These are phyloP conservation scores for Cordyceps pruinosa DNA, from an alignment of 2,329 filamentous ascomycete genomes.

Conservation along the genomic window DNA sequence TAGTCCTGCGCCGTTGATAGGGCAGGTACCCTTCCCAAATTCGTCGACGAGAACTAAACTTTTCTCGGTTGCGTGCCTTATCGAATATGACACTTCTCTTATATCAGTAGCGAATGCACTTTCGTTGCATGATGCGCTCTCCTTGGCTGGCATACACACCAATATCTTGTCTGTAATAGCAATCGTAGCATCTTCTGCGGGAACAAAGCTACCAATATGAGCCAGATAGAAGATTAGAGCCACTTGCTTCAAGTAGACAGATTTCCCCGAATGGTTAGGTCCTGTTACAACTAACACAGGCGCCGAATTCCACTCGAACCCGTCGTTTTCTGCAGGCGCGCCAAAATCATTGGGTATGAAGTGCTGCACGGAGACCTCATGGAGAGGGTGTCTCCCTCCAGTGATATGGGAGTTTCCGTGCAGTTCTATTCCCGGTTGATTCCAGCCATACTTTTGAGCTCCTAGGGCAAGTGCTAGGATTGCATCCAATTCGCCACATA, in stretches of 20 bases:
- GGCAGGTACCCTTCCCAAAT: conserved; percentile 63
- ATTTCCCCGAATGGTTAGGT: conserved; percentile 95
- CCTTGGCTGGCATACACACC: conserved; percentile 72
- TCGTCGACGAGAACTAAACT: conserved; percentile 90
- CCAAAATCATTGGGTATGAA: conserved; percentile 79
- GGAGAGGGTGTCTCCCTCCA: conserved; percentile 77
- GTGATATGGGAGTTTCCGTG: conserved; percentile 67
- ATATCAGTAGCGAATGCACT: conserved; percentile 71
- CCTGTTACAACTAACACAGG: conserved; percentile 67
- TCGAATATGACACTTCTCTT: conserved; percentile 73
- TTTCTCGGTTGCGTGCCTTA: conserved; percentile 65
- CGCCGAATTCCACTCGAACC: conserved; percentile 44
- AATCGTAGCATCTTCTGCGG: conserved; percentile 67
- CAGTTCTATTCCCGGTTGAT: conserved; percentile 60
- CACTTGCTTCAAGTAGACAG: conserved; percentile 88
- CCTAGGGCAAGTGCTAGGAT: conserved; percentile 73
- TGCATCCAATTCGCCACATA: conserved; percentile 82
- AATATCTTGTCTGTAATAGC: conserved; percentile 90
- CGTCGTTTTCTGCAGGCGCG: conserved; percentile 35
- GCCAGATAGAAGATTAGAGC: conserved; percentile 88
- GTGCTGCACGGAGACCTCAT: conserved; percentile 72
- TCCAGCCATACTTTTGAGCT: conserved; percentile 67
- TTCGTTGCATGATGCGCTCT: conserved; percentile 52
- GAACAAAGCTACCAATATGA: conserved; percentile 88
- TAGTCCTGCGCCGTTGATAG: conserved; percentile 51